Evolutionary conservation across 2,329 filamentous ascomycete species (phyloP), one percentile per base, ranked within the genome.

Genomic region (Trichoderma koningii): DNA sequence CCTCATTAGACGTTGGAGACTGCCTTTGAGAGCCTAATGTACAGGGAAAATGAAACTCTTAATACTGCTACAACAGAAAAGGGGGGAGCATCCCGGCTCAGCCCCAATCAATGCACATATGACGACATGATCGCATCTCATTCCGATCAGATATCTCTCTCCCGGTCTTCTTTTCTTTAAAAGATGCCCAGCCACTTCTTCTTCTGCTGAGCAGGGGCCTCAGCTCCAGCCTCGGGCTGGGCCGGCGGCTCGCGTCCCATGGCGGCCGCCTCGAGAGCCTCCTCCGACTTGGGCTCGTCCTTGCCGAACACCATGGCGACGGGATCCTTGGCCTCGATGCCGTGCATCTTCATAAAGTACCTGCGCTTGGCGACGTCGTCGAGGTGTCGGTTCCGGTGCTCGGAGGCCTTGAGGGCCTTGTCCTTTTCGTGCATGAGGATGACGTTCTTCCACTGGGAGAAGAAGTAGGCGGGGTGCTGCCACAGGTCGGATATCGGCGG

Each of bases 101-200:
- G 19, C 51, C 34, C 34, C 12, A 45, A 52, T 41, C 44, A 61
- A 59, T 57, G 55, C 53, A 64, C 38, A 52, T 64, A 64, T 44
- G 34, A 34, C 10, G 21, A 3, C 34, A 63, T 55, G 26, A 63
- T 63, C 59, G 47, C 28, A 28, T 51, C 19, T 42, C 21, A 47
- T 42, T 30, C 26, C 9, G 34, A 14, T 14, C 34, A 38, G 45
- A 55, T 3, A 5, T 7, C 7, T 45, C 19, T 45, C 3, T 19
- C 3, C 15, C 15, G 21, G 21, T 23, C 21, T 23, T 23, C 9
- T 19, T 19, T 45, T 17, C 3, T 19, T 60, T 42, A 93, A 83
- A 92, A 96, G 72, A 96, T 89, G 15, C 92, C 92, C 71, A 95
- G 80, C 86, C 90, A 93, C 81, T 91, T 93, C 81, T 91, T 93